phyloP scores from a whole-genome alignment of 2,329 filamentous ascomycete species.

The Colletotrichum agaves region DNA sequence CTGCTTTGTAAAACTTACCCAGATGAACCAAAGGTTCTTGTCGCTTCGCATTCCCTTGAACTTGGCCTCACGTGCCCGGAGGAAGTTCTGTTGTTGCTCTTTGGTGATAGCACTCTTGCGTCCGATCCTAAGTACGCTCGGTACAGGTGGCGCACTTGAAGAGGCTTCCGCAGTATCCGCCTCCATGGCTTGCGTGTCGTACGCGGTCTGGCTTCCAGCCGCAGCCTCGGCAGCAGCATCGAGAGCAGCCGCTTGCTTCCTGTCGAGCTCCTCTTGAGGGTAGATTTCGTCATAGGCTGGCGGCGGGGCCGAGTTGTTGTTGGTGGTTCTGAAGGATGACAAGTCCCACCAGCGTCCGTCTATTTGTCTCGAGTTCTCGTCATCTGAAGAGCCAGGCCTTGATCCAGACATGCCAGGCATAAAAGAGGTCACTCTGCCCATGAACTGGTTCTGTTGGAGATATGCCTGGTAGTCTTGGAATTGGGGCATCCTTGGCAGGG shows the following conservation, averaged over 20 bases:
- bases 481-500: constrained; percentile 67
- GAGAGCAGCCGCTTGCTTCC: constrained; percentile 68
- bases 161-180: constrained; percentile 52
- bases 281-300: constrained; percentile 86
- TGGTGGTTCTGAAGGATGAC: constrained; percentile 62
- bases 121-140: constrained; percentile 66
- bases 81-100: constrained; percentile 72
- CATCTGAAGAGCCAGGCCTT: constrained; percentile 59
- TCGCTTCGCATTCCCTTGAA: constrained; percentile 72
- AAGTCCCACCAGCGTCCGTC: constrained; percentile 76
- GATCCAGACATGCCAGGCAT: constrained; percentile 71
- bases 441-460: constrained; percentile 67
- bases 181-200: constrained; percentile 55
- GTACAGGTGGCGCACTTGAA: constrained; percentile 37
- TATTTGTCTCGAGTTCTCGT: constrained; percentile 54
- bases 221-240: constrained; percentile 68
- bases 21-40: constrained; percentile 75
- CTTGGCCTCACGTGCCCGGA: constrained; percentile 69
- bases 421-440: constrained; percentile 77
- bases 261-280: constrained; percentile 64
- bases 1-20: constrained; percentile 60
- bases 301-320: constrained; percentile 64
- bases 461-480: constrained; percentile 80
- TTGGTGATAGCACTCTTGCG: constrained; percentile 72
- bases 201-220: constrained; percentile 63